These are phyloP conservation scores for Avena insularis DNA, from an alignment of 176 grass and related monocot species.

Conservation along the genomic window DNA sequence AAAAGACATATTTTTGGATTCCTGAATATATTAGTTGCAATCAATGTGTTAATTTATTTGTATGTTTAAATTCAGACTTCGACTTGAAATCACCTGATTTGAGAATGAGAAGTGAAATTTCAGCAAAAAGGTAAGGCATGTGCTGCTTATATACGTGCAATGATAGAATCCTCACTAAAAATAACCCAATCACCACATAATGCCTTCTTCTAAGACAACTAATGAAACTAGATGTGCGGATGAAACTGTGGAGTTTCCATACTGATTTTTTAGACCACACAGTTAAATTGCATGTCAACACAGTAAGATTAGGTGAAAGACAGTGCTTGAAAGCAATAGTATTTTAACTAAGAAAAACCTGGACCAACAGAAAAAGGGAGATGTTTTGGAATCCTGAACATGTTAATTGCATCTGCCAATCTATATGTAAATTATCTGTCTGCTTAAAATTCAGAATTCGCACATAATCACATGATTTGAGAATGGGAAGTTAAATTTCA, in stretches of 20 bases:
- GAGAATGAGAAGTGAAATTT: background rate
- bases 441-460: conserved; percentile 26
- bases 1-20: conserved; percentile 20
- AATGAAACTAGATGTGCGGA: background rate
- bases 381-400: conserved; percentile 21
- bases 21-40: background rate
- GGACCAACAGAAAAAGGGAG: background rate
- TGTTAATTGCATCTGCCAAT: background rate
- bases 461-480: conserved; percentile 23
- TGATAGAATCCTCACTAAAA: conserved; percentile 17
- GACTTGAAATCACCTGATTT: background rate
- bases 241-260: conserved; percentile 1
- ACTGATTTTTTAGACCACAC: background rate
- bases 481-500: background rate
- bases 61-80: conserved; percentile 32
- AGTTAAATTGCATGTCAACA: background rate
- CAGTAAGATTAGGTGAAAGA: background rate
- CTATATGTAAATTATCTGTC: conserved; percentile 2
- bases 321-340: background rate
- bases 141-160: conserved; percentile 3
- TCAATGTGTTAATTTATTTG: background rate
- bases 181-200: conserved; percentile 26
- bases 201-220: conserved; percentile 24
- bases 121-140: background rate
- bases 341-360: background rate